Base-by-base conservation (phyloP, 83 land plant genomes). In the Isoetes engelmannii region DNA sequence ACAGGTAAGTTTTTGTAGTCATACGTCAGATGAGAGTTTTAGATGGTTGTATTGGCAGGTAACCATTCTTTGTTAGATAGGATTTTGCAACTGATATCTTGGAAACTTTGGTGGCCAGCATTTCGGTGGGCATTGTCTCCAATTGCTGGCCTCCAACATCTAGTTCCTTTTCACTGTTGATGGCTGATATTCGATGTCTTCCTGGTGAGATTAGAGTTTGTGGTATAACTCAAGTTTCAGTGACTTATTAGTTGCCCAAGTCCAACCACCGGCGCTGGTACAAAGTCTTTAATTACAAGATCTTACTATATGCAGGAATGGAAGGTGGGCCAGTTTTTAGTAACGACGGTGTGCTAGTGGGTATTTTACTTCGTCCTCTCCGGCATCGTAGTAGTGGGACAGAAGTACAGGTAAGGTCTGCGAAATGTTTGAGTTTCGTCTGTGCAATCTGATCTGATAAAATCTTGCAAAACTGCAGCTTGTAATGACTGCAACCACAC, bases 151-250 rank as follows among this genome's bases (percentile, higher is more conserved):
- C 89, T 66, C 80, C 87, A 44, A 72, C 69, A 44, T 76, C 89
- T 63, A 44, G 65, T 20, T 63, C 49, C n/a, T 74, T 65, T 68
- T 78, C 88, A 51, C 71, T 91, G 57, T 73, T 92, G 71, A 83
- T 92, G 89, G 97, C 92, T 55, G 97, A 92, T 74, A 74, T 92
- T 47, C 85, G 95, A 9, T 83, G 89, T 69, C 91, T 92, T 75
- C 97, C 97, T 69, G 97, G 97, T 92, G 74, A 19, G 80, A 48
- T 65, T 18, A 10, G 12, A 9, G 56, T 7, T 9, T 17, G 63
- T 17, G 12, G 63, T 60, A 41, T 48, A 53, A 4, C 53, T 68
- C 18, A 6, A 9, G 10, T 41, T 63, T 7, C 46, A 18, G 15
- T 63, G 4, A 15, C 44, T 72, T 47, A 5, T 12, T 68, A 55